A percentile compares a stretch with the other conserved stretches of the same genome.
phyloP scores from a whole-genome alignment of 352 stramenopile species.

The Globisporangium spiculum region DNA sequence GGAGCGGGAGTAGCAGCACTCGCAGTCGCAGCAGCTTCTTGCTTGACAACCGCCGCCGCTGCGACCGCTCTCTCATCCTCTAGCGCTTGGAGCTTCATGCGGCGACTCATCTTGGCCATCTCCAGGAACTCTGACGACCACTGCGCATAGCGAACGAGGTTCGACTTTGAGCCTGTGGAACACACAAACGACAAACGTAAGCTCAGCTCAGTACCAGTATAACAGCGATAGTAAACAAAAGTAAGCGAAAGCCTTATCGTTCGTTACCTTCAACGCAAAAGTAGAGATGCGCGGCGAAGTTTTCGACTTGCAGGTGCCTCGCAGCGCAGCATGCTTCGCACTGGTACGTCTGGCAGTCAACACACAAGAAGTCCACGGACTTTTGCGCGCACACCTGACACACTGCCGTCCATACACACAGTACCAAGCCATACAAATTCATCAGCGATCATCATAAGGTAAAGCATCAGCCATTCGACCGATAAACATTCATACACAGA shows the following conservation, averaged over 20 bases:
- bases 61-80: constrained; percentile 4
- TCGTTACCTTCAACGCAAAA: constrained; percentile 53
- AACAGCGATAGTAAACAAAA: not conserved
- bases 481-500: not conserved
- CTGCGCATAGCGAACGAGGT: constrained; percentile 39
- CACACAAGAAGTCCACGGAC: constrained; percentile 50
- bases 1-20: not conserved
- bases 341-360: constrained; percentile 50
- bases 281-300: constrained; percentile 37
- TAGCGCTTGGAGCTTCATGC: constrained; percentile 16
- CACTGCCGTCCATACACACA: constrained; percentile 21
- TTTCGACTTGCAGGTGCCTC: constrained; percentile 30
- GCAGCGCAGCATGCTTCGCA: constrained; percentile 53
- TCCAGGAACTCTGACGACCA: constrained; percentile 48
- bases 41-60: constrained; percentile 2
- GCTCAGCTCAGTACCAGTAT: not conserved
- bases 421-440: not conserved
- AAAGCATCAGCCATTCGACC: not conserved
- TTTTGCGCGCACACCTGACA: constrained; percentile 51
- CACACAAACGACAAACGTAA: not conserved
- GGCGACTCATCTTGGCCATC: constrained; percentile 36
- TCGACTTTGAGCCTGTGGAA: constrained; percentile 36
- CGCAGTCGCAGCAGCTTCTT: not conserved
- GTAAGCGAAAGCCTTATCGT: not conserved
- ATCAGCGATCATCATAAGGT: no score